A percentile compares a stretch with the other conserved stretches of the same genome.
Conservation (phyloP, 1,139 yeast species). For the Scheffersomyces cryptocercus region DNA sequence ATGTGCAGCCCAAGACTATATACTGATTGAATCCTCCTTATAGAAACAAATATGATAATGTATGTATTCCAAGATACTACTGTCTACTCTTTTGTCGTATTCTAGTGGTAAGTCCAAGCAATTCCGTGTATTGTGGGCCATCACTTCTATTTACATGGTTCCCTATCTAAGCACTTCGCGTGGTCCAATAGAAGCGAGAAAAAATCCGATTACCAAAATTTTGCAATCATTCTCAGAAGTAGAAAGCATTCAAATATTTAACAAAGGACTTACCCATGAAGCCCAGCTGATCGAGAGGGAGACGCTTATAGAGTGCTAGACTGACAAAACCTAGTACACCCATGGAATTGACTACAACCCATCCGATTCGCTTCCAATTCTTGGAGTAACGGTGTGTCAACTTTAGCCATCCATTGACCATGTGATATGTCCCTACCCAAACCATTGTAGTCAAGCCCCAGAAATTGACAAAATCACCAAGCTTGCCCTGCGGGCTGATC, state of each 20-base stretch:
- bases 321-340: conserved; percentile 27
- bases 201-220: not conserved
- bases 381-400: conserved; percentile 28
- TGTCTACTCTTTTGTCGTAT: no score
- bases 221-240: conserved; percentile 3
- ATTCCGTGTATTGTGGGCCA: no score
- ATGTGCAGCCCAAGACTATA: no score
- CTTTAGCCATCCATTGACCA: conserved; percentile 36
- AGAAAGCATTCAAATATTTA: conserved; percentile 21
- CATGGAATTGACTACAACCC: conserved; percentile 26
- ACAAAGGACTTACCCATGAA: conserved; percentile 31
- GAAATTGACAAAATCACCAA: conserved; percentile 23
- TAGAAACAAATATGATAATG: no score
- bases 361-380: conserved; percentile 37
- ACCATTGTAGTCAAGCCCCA: conserved; percentile 21
- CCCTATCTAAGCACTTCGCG: not conserved
- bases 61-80: no score
- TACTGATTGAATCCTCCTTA: no score
- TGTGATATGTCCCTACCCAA: conserved; percentile 34
- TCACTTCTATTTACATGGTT: no score
- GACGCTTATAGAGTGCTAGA: conserved; percentile 22
- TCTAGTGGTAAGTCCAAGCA: no score
- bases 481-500: conserved; percentile 15
- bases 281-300: conserved; percentile 21
- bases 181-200: not conserved